A percentile compares a stretch with the other conserved stretches of the same genome.
These are phyloP conservation scores for Rosa multiflora DNA, from an alignment of 306 rosid species.

Conservation along the genomic window DNA sequence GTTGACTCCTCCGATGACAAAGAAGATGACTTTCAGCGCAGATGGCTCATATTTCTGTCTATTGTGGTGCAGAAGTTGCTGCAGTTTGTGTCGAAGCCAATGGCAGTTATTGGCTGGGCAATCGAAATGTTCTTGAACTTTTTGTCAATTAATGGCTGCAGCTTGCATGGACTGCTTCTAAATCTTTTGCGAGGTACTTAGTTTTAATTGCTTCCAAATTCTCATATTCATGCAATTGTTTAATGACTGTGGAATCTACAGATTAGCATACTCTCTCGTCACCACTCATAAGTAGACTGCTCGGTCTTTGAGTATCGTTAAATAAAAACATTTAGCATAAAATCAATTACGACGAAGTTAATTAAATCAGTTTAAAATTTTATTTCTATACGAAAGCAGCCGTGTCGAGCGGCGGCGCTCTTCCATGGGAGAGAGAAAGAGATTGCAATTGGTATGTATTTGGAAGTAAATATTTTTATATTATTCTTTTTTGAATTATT, in stretches of 20 bases:
- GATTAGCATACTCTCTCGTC: not conserved
- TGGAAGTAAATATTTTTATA: not conserved
- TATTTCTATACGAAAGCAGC: not conserved
- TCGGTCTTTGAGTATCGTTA: not conserved
- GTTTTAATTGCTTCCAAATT: not conserved
- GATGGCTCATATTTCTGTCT: slow-evolving; percentile 67
- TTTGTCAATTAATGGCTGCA: slow-evolving; percentile 38
- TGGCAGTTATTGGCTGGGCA: slow-evolving; percentile 38
- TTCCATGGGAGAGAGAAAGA: not conserved
- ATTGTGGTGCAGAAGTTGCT: slow-evolving; percentile 47
- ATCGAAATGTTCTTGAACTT: slow-evolving; percentile 50
- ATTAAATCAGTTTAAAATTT: not conserved
- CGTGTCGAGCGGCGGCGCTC: not conserved
- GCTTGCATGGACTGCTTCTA: slow-evolving; percentile 25
- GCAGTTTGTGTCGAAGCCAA: slow-evolving; percentile 34
- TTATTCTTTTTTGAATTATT: too few species aligned
- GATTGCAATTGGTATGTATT: not conserved
- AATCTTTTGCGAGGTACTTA: slow-evolving; percentile 47
- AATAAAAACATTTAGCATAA: not conserved
- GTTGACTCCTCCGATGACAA: slow-evolving; percentile 36
- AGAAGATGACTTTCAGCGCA: slow-evolving; percentile 33
- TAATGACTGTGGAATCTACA: not conserved
- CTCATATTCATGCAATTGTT: not conserved
- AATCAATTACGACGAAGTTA: not conserved
- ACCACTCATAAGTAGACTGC: too few species aligned